A percentile compares a stretch with the other conserved stretches of the same genome.
phyloP scores from a whole-genome alignment of 192 early-diverging fungal genomes.

The Chytriomyces sp. region DNA sequence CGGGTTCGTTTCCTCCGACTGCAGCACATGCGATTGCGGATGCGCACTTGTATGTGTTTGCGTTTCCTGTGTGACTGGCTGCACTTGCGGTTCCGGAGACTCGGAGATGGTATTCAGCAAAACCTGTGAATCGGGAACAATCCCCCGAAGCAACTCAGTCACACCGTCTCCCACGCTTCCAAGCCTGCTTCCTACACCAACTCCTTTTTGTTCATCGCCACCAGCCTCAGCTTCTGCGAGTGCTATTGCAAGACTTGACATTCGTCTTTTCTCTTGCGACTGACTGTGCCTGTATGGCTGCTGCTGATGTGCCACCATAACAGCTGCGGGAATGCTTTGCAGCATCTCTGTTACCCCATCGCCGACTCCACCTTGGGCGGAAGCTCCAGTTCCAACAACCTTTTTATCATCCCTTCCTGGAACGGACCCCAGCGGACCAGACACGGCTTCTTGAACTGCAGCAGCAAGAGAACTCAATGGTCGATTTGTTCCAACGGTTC shows the following conservation, averaged over 20 bases:
- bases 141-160: neutral
- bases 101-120: neutral
- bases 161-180: conserved; percentile 18
- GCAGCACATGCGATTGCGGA: neutral
- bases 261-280: neutral
- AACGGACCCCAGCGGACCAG: conserved; percentile 11
- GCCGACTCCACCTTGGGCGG: neutral
- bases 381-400: neutral
- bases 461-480: conserved; percentile 6
- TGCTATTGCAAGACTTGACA: conserved; percentile 3
- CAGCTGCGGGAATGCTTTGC: neutral
- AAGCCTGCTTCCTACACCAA: neutral
- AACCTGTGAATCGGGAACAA: neutral
- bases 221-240: conserved; percentile 10
- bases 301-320: conserved; percentile 7
- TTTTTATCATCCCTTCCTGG: conserved; percentile 13
- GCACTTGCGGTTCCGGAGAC: neutral
- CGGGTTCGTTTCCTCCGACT: neutral
- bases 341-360: conserved; percentile 27
- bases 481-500: neutral
- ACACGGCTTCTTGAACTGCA: conserved; percentile 12
- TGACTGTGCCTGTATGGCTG: neutral
- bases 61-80: neutral
- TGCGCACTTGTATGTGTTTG: neutral
- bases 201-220: conserved; percentile 14